Evolutionary conservation across 2,329 filamentous ascomycete species (phyloP).

Genomic region (Scolecobasidium constrictum): DNA sequence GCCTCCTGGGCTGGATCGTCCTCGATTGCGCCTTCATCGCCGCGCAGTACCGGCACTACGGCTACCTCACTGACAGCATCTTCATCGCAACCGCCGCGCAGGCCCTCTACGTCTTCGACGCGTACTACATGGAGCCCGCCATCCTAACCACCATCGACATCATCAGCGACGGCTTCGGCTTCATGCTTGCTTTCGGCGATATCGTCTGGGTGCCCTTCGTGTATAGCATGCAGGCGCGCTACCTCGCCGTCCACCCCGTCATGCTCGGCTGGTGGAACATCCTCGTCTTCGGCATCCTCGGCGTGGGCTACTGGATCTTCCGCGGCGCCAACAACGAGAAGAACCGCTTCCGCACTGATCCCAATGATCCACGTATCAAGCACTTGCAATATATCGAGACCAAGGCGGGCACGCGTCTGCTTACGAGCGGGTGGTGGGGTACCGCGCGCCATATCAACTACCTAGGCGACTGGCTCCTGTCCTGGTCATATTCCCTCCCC

Average conservation of each 20-base stretch:
- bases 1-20: constrained; percentile 80
- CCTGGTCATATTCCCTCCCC: constrained; percentile 81
- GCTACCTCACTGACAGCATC: constrained; percentile 77
- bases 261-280: constrained; percentile 62
- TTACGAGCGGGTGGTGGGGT: constrained; percentile 90
- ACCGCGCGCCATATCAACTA: constrained; percentile 90
- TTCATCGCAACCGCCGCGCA: constrained; percentile 69
- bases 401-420: constrained; percentile 65
- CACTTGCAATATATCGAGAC: constrained; percentile 84
- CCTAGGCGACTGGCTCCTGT: constrained; percentile 87
- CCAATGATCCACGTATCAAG: constrained; percentile 64
- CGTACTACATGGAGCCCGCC: constrained; percentile 75
- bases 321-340: constrained; percentile 90
- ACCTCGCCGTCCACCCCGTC: constrained; percentile 72
- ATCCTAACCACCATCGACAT: constrained; percentile 93
- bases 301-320: constrained; percentile 79
- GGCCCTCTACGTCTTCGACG: constrained; percentile 72
- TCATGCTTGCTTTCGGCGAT: constrained; percentile 91
- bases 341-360: constrained; percentile 85
- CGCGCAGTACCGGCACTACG: constrained; percentile 78
- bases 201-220: constrained; percentile 87
- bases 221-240: constrained; percentile 75
- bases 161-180: constrained; percentile 84
- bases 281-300: constrained; percentile 51
- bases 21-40: constrained; percentile 76